Percentiles rank a stretch among this genome's conserved stretches.
Evolutionary conservation across 202 grass and related monocot genomes (phyloP).

Genomic region (Bolboschoenoplectus hybrid): DNA sequence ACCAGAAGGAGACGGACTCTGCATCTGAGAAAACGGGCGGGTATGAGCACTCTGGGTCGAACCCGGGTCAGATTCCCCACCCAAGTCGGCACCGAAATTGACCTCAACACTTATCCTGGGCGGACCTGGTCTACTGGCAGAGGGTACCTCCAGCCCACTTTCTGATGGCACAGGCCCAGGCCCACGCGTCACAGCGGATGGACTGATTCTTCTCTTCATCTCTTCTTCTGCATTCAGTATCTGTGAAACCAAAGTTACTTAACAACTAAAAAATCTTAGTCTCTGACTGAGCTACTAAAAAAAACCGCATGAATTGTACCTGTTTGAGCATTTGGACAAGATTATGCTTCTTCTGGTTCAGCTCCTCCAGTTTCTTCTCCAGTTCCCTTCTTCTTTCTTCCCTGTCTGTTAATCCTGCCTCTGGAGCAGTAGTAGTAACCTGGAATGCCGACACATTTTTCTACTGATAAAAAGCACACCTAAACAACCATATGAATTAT

Average conservation of each 20-base stretch:
- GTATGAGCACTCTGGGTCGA: constrained; percentile 61
- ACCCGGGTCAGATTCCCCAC: constrained; percentile 76
- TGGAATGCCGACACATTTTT: background rate
- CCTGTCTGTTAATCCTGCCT: constrained; percentile 40
- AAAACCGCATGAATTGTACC: constrained; percentile 53
- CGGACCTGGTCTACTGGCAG: constrained; percentile 49
- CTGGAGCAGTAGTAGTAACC: constrained; percentile 29
- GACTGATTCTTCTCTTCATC: constrained; percentile 65
- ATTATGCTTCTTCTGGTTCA: constrained; percentile 93
- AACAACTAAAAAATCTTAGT: background rate
- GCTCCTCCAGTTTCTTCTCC: constrained; percentile 64
- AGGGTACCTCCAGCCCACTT: constrained; percentile 53
- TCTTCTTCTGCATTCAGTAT: constrained; percentile 96
- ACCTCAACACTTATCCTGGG: constrained; percentile 75
- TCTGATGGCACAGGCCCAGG: constrained; percentile 59
- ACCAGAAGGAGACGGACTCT: constrained; percentile 75
- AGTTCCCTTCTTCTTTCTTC: constrained; percentile 67
- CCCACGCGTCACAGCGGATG: constrained; percentile 40
- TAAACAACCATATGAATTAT: background rate
- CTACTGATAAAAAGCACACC: background rate
- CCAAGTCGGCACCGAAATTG: constrained; percentile 73
- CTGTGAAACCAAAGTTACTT: constrained; percentile 38
- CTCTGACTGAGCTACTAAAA: background rate
- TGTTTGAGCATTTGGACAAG: constrained; percentile 99
- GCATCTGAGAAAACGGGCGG: constrained; percentile 60